Evolutionary conservation across 1,139 yeast genomes (phyloP).

Genomic region (Geotrichum fermentans): DNA sequence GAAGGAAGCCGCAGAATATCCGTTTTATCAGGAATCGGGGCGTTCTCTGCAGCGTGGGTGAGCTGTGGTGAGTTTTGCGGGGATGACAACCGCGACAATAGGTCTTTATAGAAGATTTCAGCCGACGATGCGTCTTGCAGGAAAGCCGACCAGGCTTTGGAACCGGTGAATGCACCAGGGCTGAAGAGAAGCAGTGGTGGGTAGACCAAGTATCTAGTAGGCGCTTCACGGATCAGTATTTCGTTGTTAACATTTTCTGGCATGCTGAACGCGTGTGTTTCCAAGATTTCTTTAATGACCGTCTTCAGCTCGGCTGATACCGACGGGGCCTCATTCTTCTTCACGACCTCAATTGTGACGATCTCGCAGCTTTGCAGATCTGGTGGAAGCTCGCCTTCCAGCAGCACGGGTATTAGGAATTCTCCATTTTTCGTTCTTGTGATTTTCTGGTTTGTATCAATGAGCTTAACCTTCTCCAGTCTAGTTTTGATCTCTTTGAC

Average conservation of each 20-base stretch:
- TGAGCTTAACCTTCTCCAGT: constrained; percentile 27
- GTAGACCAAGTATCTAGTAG: constrained; percentile 58
- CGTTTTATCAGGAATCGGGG: constrained; percentile 52
- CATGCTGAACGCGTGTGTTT: background rate
- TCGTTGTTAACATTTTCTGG: background rate
- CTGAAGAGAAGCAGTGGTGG: constrained; percentile 62
- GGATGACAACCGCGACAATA: constrained; percentile 4
- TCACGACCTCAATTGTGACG: background rate
- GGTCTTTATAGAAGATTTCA: background rate
- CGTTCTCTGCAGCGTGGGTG: constrained; percentile 68
- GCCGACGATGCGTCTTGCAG: background rate
- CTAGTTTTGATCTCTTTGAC: constrained; percentile 33
- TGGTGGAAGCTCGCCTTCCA: background rate
- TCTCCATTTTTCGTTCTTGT: constrained; percentile 8
- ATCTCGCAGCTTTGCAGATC: background rate
- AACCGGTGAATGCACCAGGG: constrained; percentile 30
- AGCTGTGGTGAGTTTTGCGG: constrained; percentile 27
- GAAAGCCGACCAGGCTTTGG: constrained; percentile 43
- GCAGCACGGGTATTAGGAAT: constrained; percentile 12
- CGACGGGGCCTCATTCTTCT: background rate
- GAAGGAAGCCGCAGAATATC: constrained; percentile 20
- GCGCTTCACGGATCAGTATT: constrained; percentile 28
- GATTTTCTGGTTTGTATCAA: constrained; percentile 32
- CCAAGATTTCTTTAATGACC: constrained; percentile 10
- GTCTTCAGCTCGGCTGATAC: constrained; percentile 13